Conservation (phyloP, 2,329 filamentous ascomycete species). For the Atkinsonella texensis region DNA sequence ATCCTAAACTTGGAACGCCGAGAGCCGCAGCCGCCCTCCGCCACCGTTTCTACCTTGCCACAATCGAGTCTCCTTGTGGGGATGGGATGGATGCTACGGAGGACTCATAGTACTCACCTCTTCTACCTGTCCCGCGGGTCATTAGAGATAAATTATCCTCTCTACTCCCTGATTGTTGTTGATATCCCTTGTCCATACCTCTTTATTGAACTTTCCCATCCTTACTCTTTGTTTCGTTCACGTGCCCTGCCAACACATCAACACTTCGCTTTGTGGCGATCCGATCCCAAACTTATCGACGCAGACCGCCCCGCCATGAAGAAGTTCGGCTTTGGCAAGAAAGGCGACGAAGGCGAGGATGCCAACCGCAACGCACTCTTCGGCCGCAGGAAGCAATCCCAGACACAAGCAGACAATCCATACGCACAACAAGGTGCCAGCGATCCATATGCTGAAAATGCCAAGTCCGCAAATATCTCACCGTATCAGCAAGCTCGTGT, state of each 20-base stretch:
- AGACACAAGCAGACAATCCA: constrained; percentile 38
- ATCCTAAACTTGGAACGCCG: background rate
- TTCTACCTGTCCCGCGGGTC: background rate
- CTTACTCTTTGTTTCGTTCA: background rate
- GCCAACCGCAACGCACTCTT: constrained; percentile 39
- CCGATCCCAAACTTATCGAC: background rate
- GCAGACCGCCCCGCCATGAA: constrained; percentile 32
- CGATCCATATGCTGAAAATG: constrained; percentile 41
- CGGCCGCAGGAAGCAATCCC: constrained; percentile 39
- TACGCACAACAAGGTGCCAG: constrained; percentile 40
- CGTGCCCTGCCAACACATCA: background rate
- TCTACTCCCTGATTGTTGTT: background rate
- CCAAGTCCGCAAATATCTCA: constrained; percentile 33
- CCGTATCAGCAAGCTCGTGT: constrained; percentile 33
- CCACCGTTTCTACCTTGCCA: background rate
- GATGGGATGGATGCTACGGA: background rate
- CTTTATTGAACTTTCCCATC: background rate
- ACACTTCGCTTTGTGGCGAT: background rate
- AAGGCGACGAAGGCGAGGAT: constrained; percentile 37
- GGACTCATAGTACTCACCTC: background rate
- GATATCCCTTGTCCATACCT: background rate
- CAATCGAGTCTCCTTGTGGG: background rate
- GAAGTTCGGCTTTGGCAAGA: constrained; percentile 49
- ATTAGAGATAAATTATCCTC: background rate
- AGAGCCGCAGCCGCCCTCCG: background rate